These are phyloP conservation scores for Trypanosoma conorhini DNA, from an alignment of 208 protist species.

Conservation along the genomic window DNA sequence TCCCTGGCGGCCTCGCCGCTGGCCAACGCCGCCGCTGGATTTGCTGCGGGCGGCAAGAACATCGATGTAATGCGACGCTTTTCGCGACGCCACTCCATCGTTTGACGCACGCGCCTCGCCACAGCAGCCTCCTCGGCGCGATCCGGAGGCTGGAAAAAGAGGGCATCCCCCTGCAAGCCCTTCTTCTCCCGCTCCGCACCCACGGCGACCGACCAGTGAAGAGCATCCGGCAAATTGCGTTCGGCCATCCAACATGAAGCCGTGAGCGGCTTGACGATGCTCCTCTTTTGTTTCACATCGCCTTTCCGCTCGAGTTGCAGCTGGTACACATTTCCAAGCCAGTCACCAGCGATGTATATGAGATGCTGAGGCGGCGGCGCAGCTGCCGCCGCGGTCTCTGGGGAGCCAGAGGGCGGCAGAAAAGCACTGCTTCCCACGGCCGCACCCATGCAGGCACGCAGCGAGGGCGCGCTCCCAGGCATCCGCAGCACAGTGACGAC, in stretches of 20 bases:
- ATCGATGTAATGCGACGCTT: slow-evolving; percentile 19
- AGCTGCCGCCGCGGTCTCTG: not conserved
- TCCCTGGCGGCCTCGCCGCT: not conserved
- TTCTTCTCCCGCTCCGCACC: not conserved
- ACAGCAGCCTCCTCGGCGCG: not conserved
- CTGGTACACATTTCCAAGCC: slow-evolving; percentile 76
- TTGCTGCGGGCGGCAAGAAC: not conserved
- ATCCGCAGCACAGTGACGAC: slow-evolving; percentile 12
- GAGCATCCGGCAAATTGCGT: not conserved
- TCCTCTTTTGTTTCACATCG: not conserved
- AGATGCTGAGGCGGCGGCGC: not conserved
- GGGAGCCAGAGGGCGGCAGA: not conserved
- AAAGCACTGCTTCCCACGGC: not conserved
- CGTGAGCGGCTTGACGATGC: not conserved
- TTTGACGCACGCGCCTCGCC: not conserved
- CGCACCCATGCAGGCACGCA: not conserved
- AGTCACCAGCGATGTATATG: slow-evolving; percentile 63
- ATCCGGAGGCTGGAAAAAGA: not conserved
- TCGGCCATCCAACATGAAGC: not conserved
- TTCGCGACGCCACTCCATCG: slow-evolving; percentile 8
- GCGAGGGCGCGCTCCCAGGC: not conserved
- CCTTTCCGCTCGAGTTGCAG: slow-evolving; percentile 35
- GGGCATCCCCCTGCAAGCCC: not conserved
- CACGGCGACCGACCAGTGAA: not conserved
- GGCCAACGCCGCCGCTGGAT: not conserved